Base-by-base conservation (phyloP, 1,139 yeast genomes). In the Candida pseudoviswanathii region DNA sequence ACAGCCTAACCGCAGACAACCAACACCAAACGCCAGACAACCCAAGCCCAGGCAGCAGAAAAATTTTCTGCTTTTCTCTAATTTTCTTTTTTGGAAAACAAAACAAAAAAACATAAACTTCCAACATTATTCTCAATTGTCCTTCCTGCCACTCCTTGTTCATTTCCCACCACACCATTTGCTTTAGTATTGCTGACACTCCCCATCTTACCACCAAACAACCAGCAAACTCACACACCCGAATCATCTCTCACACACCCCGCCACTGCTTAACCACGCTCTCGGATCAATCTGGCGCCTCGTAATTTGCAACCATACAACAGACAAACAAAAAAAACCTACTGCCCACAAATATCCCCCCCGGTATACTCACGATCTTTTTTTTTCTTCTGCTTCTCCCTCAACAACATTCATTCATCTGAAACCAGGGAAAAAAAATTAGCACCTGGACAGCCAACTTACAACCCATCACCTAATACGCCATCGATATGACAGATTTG, bases 401-500 rank as follows among this genome's bases (percentile, higher is more conserved):
- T 37, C 41, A 37, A 37, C 41, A 37, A 37, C 41, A 37, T 9
- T 5, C 6, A 22, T 21, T 24, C 40, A 21, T 10, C 11, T 5
- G 30, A 37, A 30, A 37, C 10, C n/a, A 37, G 26, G 11, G 10
- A 37, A 37, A 27, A 24, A 26, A 11, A 4, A 25, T 16, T 16
- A 16, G 16, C 16, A 16, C 16, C 16, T 16, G 16, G 16, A 16
- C 16, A 16, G 16, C 16, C 16, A 16, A 16, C 2, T 16, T 16
- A 16, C 16, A 16, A 16, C 16, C 16, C 16, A 16, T 16, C 16
- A 16, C 16, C 16, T 16, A 16, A 4, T 37, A n/a, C 4, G 9
- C 3, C n/a, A 24, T 10, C 30, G 16, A 25, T 29, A 49, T 47
- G 52, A 42, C 49, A 29, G 42, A 47, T 47, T 44, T 36, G 45